These are phyloP conservation scores for Gillenia trifoliata DNA, from an alignment of 306 rosid species.

Conservation along the genomic window DNA sequence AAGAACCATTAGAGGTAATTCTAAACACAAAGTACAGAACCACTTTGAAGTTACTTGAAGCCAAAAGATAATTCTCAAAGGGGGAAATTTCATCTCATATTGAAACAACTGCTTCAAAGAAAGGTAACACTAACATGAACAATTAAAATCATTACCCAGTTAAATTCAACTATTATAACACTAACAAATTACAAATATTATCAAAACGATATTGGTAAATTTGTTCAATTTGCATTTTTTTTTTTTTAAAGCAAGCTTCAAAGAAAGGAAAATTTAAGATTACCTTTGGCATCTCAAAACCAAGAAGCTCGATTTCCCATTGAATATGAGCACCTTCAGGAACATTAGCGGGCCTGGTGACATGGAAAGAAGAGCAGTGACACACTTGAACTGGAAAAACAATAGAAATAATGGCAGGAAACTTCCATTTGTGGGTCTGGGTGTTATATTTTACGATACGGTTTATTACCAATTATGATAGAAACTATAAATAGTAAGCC, in stretches of 20 bases:
- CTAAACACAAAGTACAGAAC: neutral
- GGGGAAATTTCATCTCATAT: neutral
- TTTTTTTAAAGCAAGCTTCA: neutral
- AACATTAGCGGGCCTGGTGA: constrained; percentile 72
- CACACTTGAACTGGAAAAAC: constrained; percentile 15
- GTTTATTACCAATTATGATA: neutral
- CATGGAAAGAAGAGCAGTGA: constrained; percentile 16
- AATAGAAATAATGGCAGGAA: constrained; percentile 4
- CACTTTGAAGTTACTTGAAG: neutral
- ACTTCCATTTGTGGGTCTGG: neutral
- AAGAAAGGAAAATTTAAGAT: neutral
- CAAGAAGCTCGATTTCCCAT: constrained; percentile 97
- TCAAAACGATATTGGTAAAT: neutral
- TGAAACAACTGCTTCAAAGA: neutral
- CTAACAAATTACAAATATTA: neutral
- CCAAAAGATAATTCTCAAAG: neutral
- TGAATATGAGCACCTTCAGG: constrained; percentile 84
- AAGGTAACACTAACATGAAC: neutral
- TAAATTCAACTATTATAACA: neutral
- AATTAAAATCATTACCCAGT: neutral
- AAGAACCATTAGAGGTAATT: neutral
- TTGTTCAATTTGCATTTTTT: neutral
- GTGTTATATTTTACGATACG: neutral
- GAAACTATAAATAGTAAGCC: neutral
- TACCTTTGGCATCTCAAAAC: constrained; percentile 93